Evolutionary conservation across 2,329 filamentous ascomycete genomes (phyloP).

Genomic region (Claviceps sp.): DNA sequence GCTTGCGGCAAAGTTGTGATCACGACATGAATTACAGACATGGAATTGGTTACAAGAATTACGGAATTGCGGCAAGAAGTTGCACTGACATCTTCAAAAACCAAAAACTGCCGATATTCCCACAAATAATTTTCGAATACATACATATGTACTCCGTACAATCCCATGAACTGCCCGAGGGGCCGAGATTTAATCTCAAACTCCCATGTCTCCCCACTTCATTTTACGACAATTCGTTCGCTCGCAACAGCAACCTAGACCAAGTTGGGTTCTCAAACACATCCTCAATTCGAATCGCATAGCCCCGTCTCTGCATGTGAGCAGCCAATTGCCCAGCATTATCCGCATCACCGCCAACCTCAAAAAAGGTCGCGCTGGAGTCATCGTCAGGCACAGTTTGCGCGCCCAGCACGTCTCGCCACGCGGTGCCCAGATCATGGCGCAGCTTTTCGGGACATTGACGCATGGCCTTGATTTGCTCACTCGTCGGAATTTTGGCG

Average conservation of each 20-base stretch:
- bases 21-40: too few species aligned
- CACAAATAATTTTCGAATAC: too few species aligned
- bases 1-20: too few species aligned
- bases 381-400: not conserved
- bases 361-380: not conserved
- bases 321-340: slow-evolving; percentile 2
- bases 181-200: not conserved
- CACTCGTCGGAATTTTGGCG: not conserved
- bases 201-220: not conserved
- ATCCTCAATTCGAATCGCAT: not conserved
- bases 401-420: not conserved
- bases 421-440: not conserved
- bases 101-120: too few species aligned
- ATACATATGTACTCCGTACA: too few species aligned
- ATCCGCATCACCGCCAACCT: not conserved
- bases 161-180: too few species aligned
- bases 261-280: not conserved
- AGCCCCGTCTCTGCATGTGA: slow-evolving; percentile 1
- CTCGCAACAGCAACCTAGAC: not conserved
- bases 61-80: too few species aligned
- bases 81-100: too few species aligned
- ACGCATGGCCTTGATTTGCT: not conserved
- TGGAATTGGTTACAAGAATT: too few species aligned
- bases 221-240: not conserved
- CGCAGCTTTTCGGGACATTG: not conserved